These are phyloP conservation scores for Diaporthe destruens DNA, from an alignment of 2,329 filamentous ascomycete genomes.

Conservation along the genomic window DNA sequence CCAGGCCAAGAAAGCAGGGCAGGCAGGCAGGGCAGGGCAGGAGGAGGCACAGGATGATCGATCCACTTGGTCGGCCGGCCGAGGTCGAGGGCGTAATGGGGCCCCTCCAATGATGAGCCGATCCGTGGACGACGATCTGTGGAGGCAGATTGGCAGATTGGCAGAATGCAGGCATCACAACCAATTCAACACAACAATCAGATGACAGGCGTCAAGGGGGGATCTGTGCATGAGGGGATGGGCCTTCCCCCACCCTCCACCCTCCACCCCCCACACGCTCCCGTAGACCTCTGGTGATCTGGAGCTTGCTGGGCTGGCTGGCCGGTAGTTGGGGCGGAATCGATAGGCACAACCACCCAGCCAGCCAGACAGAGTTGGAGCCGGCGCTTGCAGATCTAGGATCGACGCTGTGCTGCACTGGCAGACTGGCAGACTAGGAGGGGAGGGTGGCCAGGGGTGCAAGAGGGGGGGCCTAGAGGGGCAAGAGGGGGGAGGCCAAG, in stretches of 20 bases:
- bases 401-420: slow-evolving; percentile 19
- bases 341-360: too few species aligned
- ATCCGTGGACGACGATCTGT: neutral
- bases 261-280: neutral
- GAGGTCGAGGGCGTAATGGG: slow-evolving; percentile 24
- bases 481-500: too few species aligned
- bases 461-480: too few species aligned
- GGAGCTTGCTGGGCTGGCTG: slow-evolving; percentile 27
- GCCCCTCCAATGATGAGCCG: neutral
- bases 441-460: too few species aligned
- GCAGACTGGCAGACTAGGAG: neutral
- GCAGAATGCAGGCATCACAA: slow-evolving; percentile 17
- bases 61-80: slow-evolving; percentile 19
- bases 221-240: too few species aligned
- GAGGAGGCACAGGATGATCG: neutral
- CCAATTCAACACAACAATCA: neutral
- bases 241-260: too few species aligned
- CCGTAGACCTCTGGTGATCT: too few species aligned
- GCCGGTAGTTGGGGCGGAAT: too few species aligned
- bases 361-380: slow-evolving; percentile 5
- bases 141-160: neutral
- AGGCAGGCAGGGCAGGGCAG: neutral
- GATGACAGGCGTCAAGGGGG: slow-evolving; percentile 14
- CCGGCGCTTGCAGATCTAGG: slow-evolving; percentile 28
- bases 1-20: neutral